Evolutionary conservation across 2,329 filamentous ascomycete genomes (phyloP), one percentile per base, ranked within the genome.

Genomic region (Fusarium acutatum): DNA sequence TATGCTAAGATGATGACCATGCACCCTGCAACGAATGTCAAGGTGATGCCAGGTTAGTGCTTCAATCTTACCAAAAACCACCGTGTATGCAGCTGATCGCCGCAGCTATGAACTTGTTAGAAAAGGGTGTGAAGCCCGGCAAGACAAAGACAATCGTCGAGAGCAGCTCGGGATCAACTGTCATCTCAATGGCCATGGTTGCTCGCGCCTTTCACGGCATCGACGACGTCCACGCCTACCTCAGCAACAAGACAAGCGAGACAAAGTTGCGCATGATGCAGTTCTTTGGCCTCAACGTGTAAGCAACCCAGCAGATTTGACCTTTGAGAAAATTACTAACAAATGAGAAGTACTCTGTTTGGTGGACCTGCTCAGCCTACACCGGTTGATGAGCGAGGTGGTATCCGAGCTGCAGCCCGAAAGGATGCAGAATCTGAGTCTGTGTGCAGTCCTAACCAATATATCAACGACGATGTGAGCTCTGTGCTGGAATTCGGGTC

Each of bases 1-100:
- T 91, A 90, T 69, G 89, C 89, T 38, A 91, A 91, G 80, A 88
- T 91, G 86, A 88, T 91, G 85, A 88, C 87, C 6, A 87, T 87
- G 82, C 87, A 88, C 68, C 89, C 89, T 2, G 87, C 89, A 18
- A 88, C 90, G 64, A 91, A 91, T 58, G 88, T 91, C 72, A 91
- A 91, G 76, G 85, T 87, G 24, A 84, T 91, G 80, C 89, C 89
- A 75, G 87, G 86, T 87, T 77, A 24, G 77, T 75, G 13, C 34
- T 30, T 26, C 28, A 30, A 43, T 24, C 13, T 15, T 14, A 28
- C 12, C 12, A 7, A 13, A 43, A 11, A 40, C 10, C 30, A 30
- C 13, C 18, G 34, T 18, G 28, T 26, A 32, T 20, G 28, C 34
- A 59, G n/a, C 72, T 77, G 28, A 78, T 64, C 49, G 6, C 15